Evolutionary conservation across 352 stramenopile genomes (phyloP), one percentile per base, ranked within the genome.

Genomic region (Aphanomyces astaci): DNA sequence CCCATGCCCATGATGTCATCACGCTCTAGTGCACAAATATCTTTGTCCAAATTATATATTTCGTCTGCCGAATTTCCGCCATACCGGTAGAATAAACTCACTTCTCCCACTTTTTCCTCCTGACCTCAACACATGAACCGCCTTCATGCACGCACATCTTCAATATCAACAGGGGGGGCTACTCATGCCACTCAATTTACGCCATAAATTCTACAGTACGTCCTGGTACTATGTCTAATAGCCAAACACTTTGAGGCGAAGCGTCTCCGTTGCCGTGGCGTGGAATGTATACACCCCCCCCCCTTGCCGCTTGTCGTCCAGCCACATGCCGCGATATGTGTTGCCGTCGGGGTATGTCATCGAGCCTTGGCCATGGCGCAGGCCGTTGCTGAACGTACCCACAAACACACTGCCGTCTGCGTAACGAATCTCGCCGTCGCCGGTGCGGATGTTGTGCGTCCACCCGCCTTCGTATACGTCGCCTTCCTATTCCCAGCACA

Each of bases 291-390:
- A 93, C 65, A 76, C 86, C 3, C 90, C 90, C 0, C 88, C 80
- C 25, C 87, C 89, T 67, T 96, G 82, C 28, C 92, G 88, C 60
- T 94, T 82, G 68, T 96, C 90, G 27, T 86, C 76, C 60, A 85
- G 81, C 91, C 91, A 98, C 24, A 87, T 75, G 4, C 93, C 93
- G 30, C 88, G 78, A 70, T 88, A 96, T 7, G 75, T 73, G 62
- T 94, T 94, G 24, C 89, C 88, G 55, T 93, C 87, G 0, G 70
- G 63, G 49, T 94, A 96, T 9, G 72, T 88, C 77, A 96, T 88
- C 31, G 90, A 71, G 0, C 89, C 90, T 0, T 76, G 31, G 22
- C 91, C 92, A 36, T 96, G 82, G 4, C 85, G 78, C 9, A 78
- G 73, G 3, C 90, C 91, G 36, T 88, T 71, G 43, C 85, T 76